Evolutionary conservation across 2,329 filamentous ascomycete genomes (phyloP).

Genomic region (Sporothrix luriei): DNA sequence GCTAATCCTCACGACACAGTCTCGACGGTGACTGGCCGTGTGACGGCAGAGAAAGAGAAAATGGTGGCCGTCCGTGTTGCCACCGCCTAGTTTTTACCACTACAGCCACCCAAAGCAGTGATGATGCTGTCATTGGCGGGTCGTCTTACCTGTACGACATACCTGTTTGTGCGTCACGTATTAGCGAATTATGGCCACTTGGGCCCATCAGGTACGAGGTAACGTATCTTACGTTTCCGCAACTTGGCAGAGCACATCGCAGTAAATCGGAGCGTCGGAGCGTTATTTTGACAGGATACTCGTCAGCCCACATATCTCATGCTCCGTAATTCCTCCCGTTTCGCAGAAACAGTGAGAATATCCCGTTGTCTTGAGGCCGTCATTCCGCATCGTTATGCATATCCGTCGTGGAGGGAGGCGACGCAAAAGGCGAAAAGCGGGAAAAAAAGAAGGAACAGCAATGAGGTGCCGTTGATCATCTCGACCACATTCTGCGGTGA

Average conservation of each 20-base stretch:
- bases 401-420: not conserved
- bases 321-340: not conserved
- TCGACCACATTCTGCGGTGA: too few relatives aligned
- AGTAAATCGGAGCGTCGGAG: not conserved
- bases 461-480: too few relatives aligned
- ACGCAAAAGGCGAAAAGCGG: not conserved
- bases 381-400: not conserved
- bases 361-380: not conserved
- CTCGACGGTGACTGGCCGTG: not conserved
- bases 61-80: conserved; percentile 3
- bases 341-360: not conserved
- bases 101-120: conserved; percentile 12
- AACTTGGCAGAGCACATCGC: too few relatives aligned
- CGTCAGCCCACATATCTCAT: not conserved
- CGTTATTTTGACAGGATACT: not conserved
- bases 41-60: not conserved
- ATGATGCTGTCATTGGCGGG: not conserved
- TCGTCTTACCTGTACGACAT: not conserved
- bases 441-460: too few relatives aligned
- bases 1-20: conserved; percentile 2
- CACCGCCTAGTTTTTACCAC: conserved; percentile 20
- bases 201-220: not conserved
- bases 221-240: too few relatives aligned
- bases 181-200: not conserved
- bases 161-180: not conserved